Conservation (phyloP, 768 basidiomycete species). For the Leccinum imitatum region DNA sequence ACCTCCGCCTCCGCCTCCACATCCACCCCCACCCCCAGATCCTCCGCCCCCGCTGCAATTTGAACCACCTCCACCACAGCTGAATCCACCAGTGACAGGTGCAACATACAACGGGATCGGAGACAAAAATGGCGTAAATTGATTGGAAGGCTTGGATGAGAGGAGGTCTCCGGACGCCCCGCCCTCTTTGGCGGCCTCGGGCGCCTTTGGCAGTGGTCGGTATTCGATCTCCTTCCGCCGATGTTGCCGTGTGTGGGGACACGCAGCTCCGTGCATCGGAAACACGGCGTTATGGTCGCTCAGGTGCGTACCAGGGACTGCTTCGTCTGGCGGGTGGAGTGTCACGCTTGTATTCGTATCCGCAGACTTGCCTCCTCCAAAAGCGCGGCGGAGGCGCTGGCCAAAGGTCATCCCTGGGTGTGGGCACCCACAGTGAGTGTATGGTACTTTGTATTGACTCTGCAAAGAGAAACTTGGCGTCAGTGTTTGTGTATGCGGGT, state of each 20-base stretch:
- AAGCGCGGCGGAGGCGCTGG: not conserved
- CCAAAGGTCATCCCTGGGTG: conserved; percentile 42
- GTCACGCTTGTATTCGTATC: conserved; percentile 4
- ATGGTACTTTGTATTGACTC: conserved; percentile 49
- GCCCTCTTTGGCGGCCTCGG: not conserved
- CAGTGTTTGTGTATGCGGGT: not conserved
- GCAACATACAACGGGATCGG: not conserved
- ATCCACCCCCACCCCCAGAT: not conserved
- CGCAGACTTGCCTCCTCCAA: not conserved
- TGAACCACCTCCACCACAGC: not conserved
- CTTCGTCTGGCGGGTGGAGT: conserved; percentile 36
- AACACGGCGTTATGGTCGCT: conserved; percentile 54
- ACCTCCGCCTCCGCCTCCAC: too few species aligned
- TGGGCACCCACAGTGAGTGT: conserved; percentile 60
- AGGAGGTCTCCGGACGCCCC: not conserved
- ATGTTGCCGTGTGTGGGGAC: too few species aligned
- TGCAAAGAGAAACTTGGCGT: conserved; percentile 16
- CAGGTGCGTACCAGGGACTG: conserved; percentile 47
- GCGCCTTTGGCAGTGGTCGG: not conserved
- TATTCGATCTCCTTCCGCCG: not conserved
- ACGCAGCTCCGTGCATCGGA: conserved; percentile 24
- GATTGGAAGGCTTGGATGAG: not conserved
- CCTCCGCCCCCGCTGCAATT: not conserved
- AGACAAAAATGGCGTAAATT: not conserved
- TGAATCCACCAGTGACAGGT: not conserved